phyloP scores from a whole-genome alignment of 73 alveolate species.

The Paramecium caudatum region DNA sequence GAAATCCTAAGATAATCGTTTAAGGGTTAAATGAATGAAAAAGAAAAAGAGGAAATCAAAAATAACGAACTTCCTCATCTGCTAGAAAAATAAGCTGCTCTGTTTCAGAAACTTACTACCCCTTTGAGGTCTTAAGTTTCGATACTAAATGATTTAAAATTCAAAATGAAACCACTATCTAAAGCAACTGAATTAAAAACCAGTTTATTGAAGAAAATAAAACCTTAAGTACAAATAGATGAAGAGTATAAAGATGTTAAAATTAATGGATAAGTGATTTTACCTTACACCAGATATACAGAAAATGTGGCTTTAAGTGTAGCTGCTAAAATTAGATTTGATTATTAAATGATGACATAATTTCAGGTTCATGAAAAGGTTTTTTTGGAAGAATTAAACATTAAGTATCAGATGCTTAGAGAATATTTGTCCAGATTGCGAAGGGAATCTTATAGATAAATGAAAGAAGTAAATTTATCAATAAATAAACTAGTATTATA shows the following conservation, averaged over 20 bases:
- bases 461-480: constrained; percentile 31
- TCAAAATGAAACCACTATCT: background rate
- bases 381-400: background rate
- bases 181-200: constrained; percentile 30
- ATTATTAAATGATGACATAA: constrained; percentile 33
- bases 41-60: constrained; percentile 45
- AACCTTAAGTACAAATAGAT: background rate
- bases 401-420: constrained; percentile 23
- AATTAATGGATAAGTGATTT: background rate
- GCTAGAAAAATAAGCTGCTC: background rate
- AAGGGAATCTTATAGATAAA: background rate
- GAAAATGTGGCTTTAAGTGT: constrained; percentile 36
- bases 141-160: background rate
- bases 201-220: constrained; percentile 13
- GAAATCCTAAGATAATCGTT: background rate
- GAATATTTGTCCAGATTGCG: background rate
- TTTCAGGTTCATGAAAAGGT: constrained; percentile 40
- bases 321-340: constrained; percentile 35
- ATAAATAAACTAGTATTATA: constrained; percentile 19
- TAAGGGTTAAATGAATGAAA: constrained; percentile 27
- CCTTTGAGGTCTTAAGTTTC: background rate
- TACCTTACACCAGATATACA: constrained; percentile 21
- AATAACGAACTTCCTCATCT: background rate
- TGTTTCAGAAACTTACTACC: background rate
- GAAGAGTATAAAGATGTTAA: constrained; percentile 39